Base-by-base conservation (phyloP, 163 green algal genomes). In the Smithsoniella earleae region DNA sequence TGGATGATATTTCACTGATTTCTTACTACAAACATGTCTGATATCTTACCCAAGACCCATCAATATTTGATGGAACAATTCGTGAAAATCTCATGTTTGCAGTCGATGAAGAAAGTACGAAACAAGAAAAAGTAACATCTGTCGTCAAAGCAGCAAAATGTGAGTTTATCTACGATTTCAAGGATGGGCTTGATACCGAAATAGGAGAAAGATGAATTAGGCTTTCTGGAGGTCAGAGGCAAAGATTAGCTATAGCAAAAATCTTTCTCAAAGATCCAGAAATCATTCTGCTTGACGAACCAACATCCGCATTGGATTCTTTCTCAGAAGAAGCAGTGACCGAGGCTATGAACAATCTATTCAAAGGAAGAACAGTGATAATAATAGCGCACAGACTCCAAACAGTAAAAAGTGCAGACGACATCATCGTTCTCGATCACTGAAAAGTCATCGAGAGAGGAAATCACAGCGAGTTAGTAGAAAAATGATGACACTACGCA, bases 141-240 rank as follows among this genome's bases (percentile, higher is more conserved):
- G n/a, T n/a, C n/a, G n/a, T n/a, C n/a, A n/a, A n/a, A n/a, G n/a
- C n/a, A n/a, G n/a, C n/a, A n/a, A n/a, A n/a, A n/a, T n/a, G n/a
- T n/a, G n/a, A n/a, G n/a, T n/a, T n/a, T n/a, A n/a, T n/a, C n/a
- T n/a, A n/a, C n/a, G n/a, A n/a, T n/a, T n/a, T n/a, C n/a, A n/a
- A n/a, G n/a, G n/a, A n/a, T n/a, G n/a, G n/a, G n/a, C n/a, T n/a
- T n/a, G n/a, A n/a, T n/a, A n/a, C n/a, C n/a, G n/a, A n/a, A n/a
- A n/a, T n/a, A n/a, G n/a, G n/a, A n/a, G n/a, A n/a, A n/a, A n/a
- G 80, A 3, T 84, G n/a, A n/a, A n/a, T 91, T 77, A 88, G 85
- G 73, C 77, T 91, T 20, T 86, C 77, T 6, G 85, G 85, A 34
- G 85, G 85, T 0, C 85, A 90, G 78, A 83, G 85, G 16, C 82